Evolutionary conservation across 1,284 basidiomycete species (phyloP), one percentile per base, ranked within the genome.

Genomic region (Cutaneotrichosporon cavernicola): DNA sequence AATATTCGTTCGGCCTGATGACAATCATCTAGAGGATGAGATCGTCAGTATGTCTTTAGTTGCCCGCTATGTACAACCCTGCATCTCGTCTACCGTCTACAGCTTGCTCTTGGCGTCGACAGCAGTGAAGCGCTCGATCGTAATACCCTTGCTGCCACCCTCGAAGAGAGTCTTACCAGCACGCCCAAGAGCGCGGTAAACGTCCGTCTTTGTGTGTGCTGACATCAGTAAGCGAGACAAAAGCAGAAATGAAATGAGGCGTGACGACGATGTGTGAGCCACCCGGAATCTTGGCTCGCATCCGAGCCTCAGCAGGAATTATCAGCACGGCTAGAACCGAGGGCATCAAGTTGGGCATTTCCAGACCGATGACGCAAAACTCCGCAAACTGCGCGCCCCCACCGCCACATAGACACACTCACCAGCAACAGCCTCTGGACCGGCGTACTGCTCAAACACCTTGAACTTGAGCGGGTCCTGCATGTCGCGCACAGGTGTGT

Each of bases 391-490:
- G 26, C 26, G n/a, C n/a, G n/a, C n/a, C n/a, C n/a, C n/a, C n/a
- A n/a, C n/a, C n/a, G n/a, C n/a, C n/a, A n/a, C n/a, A n/a, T n/a
- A n/a, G n/a, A 26, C 26, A 1, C 26, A 65, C 64, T 51, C 58
- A 65, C 64, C 49, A 21, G 58, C 40, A 5, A 60, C 32, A 22
- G 64, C 64, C 7, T 60, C 64, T 32, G 56, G n/a, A 14, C 40
- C 43, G 40, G 56, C 58, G 55, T 62, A 63, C 61, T 65, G 61
- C 64, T 65, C 64, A 34, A 62, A 65, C 36, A 65, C 52, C 47
- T 46, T 56, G 52, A 65, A 63, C 43, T 57, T 30, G 58, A 65
- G 64, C 10, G 58, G 56, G 61, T 65, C 64, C 22, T 60, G 52
- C 38, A 52, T 59, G 51, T 52, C 26, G 38, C 58, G 53, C n/a